phyloP scores from a whole-genome alignment of 768 basidiomycete species.

The Clitopilus hobsonii region DNA sequence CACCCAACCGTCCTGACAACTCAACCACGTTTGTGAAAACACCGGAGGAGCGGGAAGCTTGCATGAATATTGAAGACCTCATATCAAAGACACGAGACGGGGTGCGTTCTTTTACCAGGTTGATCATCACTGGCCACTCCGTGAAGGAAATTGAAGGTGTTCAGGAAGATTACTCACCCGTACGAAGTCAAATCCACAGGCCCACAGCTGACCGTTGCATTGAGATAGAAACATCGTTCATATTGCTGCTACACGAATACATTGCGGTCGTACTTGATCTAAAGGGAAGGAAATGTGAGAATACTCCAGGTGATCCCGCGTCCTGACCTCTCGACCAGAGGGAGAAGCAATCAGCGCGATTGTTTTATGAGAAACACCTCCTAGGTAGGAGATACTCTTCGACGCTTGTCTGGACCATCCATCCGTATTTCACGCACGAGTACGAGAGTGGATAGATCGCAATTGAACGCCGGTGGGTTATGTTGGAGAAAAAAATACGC shows the following conservation, averaged over 20 bases:
- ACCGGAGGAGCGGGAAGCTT: slow-evolving; percentile 22
- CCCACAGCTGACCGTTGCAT: too few species aligned
- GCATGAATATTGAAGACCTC: slow-evolving; percentile 28
- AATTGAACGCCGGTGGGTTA: slow-evolving; percentile 71
- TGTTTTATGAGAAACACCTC: slow-evolving; percentile 77
- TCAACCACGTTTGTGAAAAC: slow-evolving; percentile 16
- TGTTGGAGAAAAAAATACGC: slow-evolving; percentile 10
- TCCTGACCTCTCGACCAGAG: slow-evolving; percentile 86
- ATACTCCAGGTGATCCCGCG: slow-evolving; percentile 89
- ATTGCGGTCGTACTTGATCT: slow-evolving; percentile 9
- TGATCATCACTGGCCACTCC: slow-evolving; percentile 63
- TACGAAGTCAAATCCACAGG: too few species aligned
- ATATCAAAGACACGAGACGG: slow-evolving; percentile 32
- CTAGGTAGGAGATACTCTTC: slow-evolving; percentile 44
- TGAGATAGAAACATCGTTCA: too few species aligned
- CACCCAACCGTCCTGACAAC: slow-evolving; percentile 47
- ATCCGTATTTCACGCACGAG: slow-evolving; percentile 39
- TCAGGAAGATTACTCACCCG: slow-evolving; percentile 16
- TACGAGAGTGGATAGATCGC: slow-evolving; percentile 58
- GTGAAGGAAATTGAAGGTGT: slow-evolving; percentile 10
- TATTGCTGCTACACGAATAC: slow-evolving; percentile 9
- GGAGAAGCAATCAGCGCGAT: slow-evolving; percentile 90
- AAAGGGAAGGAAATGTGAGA: slow-evolving; percentile 44
- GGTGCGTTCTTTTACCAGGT: slow-evolving; percentile 88
- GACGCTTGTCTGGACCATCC: slow-evolving; percentile 90